phyloP scores from a whole-genome alignment of 2,329 filamentous ascomycete species.

The Ceratocystis diversiconidia region DNA sequence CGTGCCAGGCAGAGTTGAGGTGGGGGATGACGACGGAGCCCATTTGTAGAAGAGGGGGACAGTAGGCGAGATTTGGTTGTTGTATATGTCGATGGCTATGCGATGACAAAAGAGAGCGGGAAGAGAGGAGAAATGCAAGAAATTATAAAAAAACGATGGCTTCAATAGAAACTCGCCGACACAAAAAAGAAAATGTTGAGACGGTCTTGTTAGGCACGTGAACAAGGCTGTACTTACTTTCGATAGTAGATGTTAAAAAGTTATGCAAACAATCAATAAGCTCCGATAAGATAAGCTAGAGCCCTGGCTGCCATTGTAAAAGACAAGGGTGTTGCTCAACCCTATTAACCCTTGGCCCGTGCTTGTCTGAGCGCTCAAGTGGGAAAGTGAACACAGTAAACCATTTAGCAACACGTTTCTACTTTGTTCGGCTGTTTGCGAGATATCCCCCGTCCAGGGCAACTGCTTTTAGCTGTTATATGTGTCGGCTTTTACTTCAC shows the following conservation, averaged over 20 bases:
- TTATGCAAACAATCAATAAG: background rate
- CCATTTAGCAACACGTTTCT: conserved; percentile 10
- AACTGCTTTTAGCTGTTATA: background rate
- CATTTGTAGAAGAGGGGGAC: conserved; percentile 26
- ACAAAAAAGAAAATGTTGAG: background rate
- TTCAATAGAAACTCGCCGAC: background rate
- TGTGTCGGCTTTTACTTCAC: background rate
- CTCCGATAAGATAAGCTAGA: conserved; percentile 6
- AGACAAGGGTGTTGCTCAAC: background rate
- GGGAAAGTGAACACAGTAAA: conserved; percentile 15
- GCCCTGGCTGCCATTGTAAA: background rate
- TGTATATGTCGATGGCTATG: background rate
- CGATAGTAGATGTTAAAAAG: background rate
- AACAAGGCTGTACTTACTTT: background rate
- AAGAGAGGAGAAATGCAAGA: background rate
- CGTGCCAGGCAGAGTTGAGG: conserved; percentile 86
- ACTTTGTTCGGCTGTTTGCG: background rate
- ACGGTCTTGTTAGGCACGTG: background rate
- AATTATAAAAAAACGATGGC: background rate
- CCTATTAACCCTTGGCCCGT: background rate
- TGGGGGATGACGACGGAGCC: conserved; percentile 88
- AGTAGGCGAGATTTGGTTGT: background rate
- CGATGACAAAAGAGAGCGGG: background rate
- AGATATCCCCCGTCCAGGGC: background rate
- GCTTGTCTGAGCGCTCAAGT: background rate